These are phyloP conservation scores for Didymella segeticola DNA, from an alignment of 2,329 filamentous ascomycete genomes.

Conservation along the genomic window DNA sequence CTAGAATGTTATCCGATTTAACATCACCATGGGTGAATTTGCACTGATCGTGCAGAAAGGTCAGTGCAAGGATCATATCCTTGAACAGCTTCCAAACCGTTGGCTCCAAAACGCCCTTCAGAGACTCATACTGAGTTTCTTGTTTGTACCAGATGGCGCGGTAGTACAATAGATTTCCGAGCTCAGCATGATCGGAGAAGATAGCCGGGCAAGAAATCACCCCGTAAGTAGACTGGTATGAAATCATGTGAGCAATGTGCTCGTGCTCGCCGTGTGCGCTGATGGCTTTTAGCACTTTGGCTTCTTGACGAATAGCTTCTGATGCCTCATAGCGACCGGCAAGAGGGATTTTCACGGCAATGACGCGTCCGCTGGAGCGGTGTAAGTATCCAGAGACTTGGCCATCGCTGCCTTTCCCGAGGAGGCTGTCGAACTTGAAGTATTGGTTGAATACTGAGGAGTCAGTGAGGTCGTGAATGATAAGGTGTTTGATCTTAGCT, in stretches of 20 bases:
- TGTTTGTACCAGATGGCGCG: not conserved
- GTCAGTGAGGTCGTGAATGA: not conserved
- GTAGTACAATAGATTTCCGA: slow-evolving; percentile 10
- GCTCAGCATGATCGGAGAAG: not conserved
- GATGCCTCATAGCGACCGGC: not conserved
- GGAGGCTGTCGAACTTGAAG: not conserved
- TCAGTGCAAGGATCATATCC: slow-evolving; percentile 29
- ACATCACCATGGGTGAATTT: slow-evolving; percentile 82
- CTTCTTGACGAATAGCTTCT: not conserved
- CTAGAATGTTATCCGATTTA: slow-evolving; percentile 90
- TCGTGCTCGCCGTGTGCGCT: not conserved
- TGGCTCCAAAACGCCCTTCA: slow-evolving; percentile 17
- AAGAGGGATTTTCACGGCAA: slow-evolving; percentile 2
- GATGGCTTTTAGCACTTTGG: not conserved
- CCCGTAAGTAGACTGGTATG: not conserved
- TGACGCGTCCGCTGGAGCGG: not conserved
- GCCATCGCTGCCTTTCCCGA: not conserved
- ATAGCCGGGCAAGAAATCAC: not conserved
- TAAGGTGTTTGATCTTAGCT: not conserved
- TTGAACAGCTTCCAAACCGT: slow-evolving; percentile 37
- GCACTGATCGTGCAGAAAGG: slow-evolving; percentile 28
- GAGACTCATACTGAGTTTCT: not conserved
- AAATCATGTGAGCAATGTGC: slow-evolving; percentile 4
- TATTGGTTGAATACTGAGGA: not conserved
- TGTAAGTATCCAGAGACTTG: not conserved